Evolutionary conservation across 2,329 filamentous ascomycete genomes (phyloP), one percentile per base, ranked within the genome.

Genomic region (Calycina herbarum): DNA sequence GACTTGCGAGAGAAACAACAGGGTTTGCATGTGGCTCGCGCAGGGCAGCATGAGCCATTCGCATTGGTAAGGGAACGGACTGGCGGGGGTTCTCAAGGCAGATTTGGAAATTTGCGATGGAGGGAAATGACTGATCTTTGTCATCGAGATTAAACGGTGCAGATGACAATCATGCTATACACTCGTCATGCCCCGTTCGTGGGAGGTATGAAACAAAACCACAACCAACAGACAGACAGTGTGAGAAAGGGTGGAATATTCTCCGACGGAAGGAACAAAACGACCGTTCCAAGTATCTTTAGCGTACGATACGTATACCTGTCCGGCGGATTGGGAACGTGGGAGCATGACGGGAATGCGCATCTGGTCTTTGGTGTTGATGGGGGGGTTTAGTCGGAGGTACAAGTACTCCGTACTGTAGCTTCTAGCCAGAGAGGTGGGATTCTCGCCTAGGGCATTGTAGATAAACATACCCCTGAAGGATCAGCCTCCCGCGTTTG

Each of bases 1-100:
- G 45, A 51, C 45, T 51, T 15, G 45, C 45, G n/a, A 51, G 20
- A 24, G 45, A 51, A 51, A 51, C 45, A 51, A 51, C 45, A 51
- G 45, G 45, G 45, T 15, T 7, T n/a, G 42, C 42, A 45, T 45
- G 42, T 45, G 42, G 42, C 42, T n/a, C n/a, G 20, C 45, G 20
- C 20, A 24, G n/a, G n/a, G 45, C 20, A 51, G 45, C 45, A 24
- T 51, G 45, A 51, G 20, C 45, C 20, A 24, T 20, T 51, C 20
- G n/a, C 45, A 51, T 51, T 51, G 45, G 45, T 24, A 51, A 51
- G 45, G n/a, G n/a, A 51, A 51, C 20, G 45, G 45, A 51, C n/a
- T 51, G 20, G n/a, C 45, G n/a, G 20, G 45, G 45, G 45, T 20
- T 27, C 35, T 20, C 45, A 11, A 51, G 45, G 45, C 45, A 51